Evolutionary conservation across 2,329 filamentous ascomycete genomes (phyloP), one percentile per base, ranked within the genome.

Genomic region (Cladosporium sp.): DNA sequence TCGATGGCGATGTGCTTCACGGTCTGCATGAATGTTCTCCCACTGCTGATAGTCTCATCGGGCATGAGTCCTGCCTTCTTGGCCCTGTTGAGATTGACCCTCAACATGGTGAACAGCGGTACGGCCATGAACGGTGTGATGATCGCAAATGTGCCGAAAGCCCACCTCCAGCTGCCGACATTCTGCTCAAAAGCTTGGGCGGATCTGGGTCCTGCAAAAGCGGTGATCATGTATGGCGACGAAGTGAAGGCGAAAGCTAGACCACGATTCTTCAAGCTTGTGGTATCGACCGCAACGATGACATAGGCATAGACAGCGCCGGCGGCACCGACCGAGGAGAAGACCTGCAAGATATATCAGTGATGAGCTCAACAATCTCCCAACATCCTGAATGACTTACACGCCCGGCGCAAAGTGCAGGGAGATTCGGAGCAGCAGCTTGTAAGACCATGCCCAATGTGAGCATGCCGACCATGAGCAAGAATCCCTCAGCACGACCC

Each of bases 251-350:
- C 83, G 40, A 84, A 82, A 63, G 86, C 81, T 52, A 90, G 76
- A 8, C 82, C 83, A 67, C 87, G 79, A 65, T 88, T 87, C 58
- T 81, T 78, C 37, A 90, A 74, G 19, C 79, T 78, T 0, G 86
- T 85, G 0, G 85, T 87, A 64, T 90, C 87, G 20, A 86, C 84
- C 58, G 87, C 82, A 65, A 89, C 84, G 32, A 90, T 80, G 58
- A 80, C 80, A 13, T 88, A 74, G 28, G 80, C 80, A 64, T 86
- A 88, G 45, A 78, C 77, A 22, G 89, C 72, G 6, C 84, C 84
- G 7, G 56, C 58, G 7, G 62, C 48, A 25, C 62, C 62, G 42
- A 66, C 81, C 79, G 40, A 49, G 60, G 8, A 44, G 40, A 55
- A 45, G 4, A 55, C 52, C 52, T 55, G 39, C 4, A 13, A n/a